Evolutionary conservation across 768 basidiomycete genomes (phyloP).

Genomic region (Stropharia rugosoannulata): DNA sequence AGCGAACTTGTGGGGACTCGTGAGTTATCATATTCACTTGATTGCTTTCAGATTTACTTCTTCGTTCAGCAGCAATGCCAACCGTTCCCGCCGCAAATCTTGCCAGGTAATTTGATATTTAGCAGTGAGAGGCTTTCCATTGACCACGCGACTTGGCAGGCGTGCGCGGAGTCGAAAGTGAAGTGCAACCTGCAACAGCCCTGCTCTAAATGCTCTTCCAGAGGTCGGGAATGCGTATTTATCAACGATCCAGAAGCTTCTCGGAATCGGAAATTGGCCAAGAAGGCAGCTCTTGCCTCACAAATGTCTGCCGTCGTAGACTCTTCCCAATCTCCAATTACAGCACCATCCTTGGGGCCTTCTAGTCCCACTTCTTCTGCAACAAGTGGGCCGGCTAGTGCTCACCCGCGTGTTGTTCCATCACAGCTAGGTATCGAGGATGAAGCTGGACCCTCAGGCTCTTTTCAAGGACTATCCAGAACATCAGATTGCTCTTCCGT

Average conservation of each 20-base stretch:
- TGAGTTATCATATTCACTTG: conserved; percentile 31
- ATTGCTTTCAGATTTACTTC: background rate
- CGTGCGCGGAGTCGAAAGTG: conserved; percentile 75
- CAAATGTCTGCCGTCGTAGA: conserved; percentile 15
- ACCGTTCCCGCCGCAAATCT: conserved; percentile 64
- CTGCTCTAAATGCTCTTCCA: conserved; percentile 62
- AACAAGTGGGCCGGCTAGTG: conserved; percentile 13
- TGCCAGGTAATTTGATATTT: conserved; percentile 42
- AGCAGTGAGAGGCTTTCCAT: conserved; percentile 5
- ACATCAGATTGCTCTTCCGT: conserved; percentile 31
- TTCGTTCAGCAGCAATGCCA: conserved; percentile 36
- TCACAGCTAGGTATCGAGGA: conserved; percentile 15
- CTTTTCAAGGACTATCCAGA: conserved; percentile 23
- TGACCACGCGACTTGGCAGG: conserved; percentile 23
- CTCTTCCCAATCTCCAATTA: conserved; percentile 16
- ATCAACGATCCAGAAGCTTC: conserved; percentile 47
- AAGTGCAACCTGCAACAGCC: conserved; percentile 71
- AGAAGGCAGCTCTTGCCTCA: conserved; percentile 24
- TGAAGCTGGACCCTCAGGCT: conserved; percentile 16
- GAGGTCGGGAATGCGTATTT: conserved; percentile 66
- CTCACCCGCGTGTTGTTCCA: conserved; percentile 19
- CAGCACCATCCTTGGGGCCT: conserved; percentile 17
- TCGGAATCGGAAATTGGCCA: conserved; percentile 35
- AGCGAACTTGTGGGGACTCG: conserved; percentile 69
- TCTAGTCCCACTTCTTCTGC: conserved; percentile 20